phyloP scores from a whole-genome alignment of 495 filamentous ascomycete genomes.

The Penicillium samsonianum region DNA sequence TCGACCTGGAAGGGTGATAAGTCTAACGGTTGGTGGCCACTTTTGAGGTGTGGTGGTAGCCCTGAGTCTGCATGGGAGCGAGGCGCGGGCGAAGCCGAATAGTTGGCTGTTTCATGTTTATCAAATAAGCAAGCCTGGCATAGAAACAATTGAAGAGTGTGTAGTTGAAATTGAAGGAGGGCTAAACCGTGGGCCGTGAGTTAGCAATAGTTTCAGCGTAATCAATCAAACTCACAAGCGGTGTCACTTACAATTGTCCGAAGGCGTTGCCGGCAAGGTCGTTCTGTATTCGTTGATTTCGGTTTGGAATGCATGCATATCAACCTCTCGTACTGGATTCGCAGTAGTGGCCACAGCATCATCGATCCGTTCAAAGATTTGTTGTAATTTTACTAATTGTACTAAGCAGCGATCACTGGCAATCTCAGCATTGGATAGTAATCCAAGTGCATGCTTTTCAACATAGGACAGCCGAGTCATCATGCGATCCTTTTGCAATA shows the following conservation, averaged over 20 bases:
- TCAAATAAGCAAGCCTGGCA: constrained; percentile 8
- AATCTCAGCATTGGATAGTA: constrained; percentile 5
- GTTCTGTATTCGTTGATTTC: constrained; percentile 5
- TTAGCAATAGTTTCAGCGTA: not conserved
- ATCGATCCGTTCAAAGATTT: constrained; percentile 18
- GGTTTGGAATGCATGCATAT: constrained; percentile 5
- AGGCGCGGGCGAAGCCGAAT: not conserved
- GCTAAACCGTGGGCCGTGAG: not conserved
- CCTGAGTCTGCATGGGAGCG: not conserved
- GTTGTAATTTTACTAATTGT: constrained; percentile 15
- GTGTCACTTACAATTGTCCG: constrained; percentile 2
- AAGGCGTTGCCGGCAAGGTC: not conserved
- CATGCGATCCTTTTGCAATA: constrained; percentile 12
- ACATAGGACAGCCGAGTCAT: constrained; percentile 6
- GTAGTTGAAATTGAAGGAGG: constrained; percentile 1
- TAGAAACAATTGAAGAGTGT: constrained; percentile 6
- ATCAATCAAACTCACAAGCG: not conserved
- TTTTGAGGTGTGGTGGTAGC: constrained; percentile 1
- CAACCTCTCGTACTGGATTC: not conserved
- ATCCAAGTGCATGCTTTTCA: constrained; percentile 1
- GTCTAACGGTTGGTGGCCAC: not conserved
- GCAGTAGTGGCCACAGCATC: constrained; percentile 6
- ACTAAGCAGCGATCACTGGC: constrained; percentile 3
- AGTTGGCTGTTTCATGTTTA: constrained; percentile 3
- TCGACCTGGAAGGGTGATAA: constrained; percentile 3